Evolutionary conservation across 73 alveolate genomes (phyloP).

Genomic region (Paramecium primaurelia): DNA sequence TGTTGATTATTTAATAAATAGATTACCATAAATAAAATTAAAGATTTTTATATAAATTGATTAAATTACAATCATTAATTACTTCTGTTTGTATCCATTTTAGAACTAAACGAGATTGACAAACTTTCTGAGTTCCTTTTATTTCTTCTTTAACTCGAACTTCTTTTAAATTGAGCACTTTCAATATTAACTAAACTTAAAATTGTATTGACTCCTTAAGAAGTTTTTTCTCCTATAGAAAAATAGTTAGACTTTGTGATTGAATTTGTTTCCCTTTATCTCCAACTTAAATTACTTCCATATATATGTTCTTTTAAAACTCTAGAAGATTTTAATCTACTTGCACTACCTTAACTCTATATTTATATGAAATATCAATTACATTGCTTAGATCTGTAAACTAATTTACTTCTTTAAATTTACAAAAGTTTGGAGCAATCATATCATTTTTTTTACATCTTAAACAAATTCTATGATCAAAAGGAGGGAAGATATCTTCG

Average conservation of each 20-base stretch:
- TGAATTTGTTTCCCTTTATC: slow-evolving; percentile 33
- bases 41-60: background rate
- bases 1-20: no score
- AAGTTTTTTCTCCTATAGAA: background rate
- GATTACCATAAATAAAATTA: background rate
- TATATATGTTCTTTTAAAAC: slow-evolving; percentile 44
- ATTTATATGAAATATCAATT: background rate
- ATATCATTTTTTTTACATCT: slow-evolving; percentile 49
- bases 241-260: background rate
- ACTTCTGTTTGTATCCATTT: slow-evolving; percentile 18
- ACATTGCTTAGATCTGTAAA: background rate
- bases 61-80: background rate
- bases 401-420: slow-evolving; percentile 31
- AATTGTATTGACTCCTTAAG: background rate
- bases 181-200: background rate
- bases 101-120: slow-evolving; percentile 19
- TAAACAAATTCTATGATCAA: slow-evolving; percentile 44
- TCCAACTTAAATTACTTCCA: slow-evolving; percentile 50
- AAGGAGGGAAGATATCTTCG: slow-evolving; percentile 46
- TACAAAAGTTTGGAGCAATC: slow-evolving; percentile 47
- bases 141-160: background rate
- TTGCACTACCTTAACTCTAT: slow-evolving; percentile 8
- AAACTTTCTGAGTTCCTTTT: slow-evolving; percentile 27
- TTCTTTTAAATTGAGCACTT: background rate
- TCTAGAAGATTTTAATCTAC: background rate